Evolutionary conservation across 805 yeast species (phyloP).

Genomic region (Torulaspora quercuum): DNA sequence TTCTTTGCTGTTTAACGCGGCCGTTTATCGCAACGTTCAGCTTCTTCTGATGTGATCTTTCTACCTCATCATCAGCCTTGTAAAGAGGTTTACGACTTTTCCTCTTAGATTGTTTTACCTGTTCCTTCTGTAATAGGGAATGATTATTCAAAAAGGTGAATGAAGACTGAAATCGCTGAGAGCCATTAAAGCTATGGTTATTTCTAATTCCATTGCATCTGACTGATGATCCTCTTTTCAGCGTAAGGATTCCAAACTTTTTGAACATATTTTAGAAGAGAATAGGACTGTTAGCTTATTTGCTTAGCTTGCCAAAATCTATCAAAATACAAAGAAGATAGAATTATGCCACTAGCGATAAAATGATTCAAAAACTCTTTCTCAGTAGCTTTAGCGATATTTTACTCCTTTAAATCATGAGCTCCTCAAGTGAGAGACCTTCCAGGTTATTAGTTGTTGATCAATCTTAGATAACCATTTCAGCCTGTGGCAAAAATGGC

Average conservation of each 20-base stretch:
- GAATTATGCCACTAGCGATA: too few relatives aligned
- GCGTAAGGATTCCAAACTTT: slow-evolving; percentile 8
- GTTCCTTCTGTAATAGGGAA: slow-evolving; percentile 21
- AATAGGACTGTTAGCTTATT: too few relatives aligned
- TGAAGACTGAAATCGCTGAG: slow-evolving; percentile 25
- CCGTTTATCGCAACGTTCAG: slow-evolving; percentile 5
- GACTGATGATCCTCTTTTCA: slow-evolving; percentile 3
- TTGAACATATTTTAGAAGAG: slow-evolving; percentile 10
- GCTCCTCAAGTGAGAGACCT: too few relatives aligned
- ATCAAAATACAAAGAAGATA: too few relatives aligned
- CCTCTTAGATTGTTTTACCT: slow-evolving; percentile 18
- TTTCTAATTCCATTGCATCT: slow-evolving; percentile 10
- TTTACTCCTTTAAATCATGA: too few relatives aligned
- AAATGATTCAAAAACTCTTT: too few relatives aligned
- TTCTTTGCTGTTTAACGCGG: slow-evolving; percentile 10
- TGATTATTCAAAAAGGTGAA: slow-evolving; percentile 27
- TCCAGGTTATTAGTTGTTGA: neutral
- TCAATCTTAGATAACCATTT: neutral
- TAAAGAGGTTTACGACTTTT: slow-evolving; percentile 14
- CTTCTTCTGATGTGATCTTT: slow-evolving; percentile 10
- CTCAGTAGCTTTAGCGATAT: too few relatives aligned
- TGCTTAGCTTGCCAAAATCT: too few relatives aligned
- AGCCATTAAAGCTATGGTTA: slow-evolving; percentile 11
- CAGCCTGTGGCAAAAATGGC: slow-evolving; percentile 9
- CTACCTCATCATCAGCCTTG: slow-evolving; percentile 15